These are phyloP conservation scores for Bromus sterilis DNA, from an alignment of 176 grass and related monocot genomes.

Conservation along the genomic window DNA sequence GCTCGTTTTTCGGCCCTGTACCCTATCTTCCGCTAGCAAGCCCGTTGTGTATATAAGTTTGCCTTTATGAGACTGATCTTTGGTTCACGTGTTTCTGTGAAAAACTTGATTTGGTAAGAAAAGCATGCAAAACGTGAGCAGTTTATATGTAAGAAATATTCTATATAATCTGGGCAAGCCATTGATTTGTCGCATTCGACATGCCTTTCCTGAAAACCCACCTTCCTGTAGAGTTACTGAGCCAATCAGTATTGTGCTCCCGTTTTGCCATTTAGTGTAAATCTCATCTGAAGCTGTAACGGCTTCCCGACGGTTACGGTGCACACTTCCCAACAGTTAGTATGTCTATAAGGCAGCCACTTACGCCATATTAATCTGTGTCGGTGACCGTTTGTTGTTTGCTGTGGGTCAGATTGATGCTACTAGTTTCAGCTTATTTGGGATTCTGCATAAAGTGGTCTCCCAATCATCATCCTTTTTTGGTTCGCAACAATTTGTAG, in stretches of 20 bases:
- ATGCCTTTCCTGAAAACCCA: not conserved
- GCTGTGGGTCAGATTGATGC: not conserved
- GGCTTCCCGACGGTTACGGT: not conserved
- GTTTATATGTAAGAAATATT: not conserved
- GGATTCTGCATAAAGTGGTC: not conserved
- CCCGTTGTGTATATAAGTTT: too few relatives aligned
- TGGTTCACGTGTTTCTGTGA: not conserved
- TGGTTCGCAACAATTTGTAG: not conserved
- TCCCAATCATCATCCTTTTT: not conserved
- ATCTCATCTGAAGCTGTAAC: not conserved
- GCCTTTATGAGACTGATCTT: not conserved
- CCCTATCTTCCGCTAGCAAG: too few relatives aligned
- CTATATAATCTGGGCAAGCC: not conserved
- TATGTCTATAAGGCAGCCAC: not conserved
- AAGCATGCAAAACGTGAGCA: not conserved
- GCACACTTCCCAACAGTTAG: not conserved
- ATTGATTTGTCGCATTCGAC: not conserved
- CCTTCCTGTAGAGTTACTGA: not conserved
- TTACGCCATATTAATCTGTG: not conserved
- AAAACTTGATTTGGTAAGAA: not conserved
- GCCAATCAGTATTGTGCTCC: not conserved
- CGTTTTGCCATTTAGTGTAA: not conserved
- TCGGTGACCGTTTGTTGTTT: not conserved
- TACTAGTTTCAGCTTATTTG: not conserved
- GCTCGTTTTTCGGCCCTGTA: not conserved